These are phyloP conservation scores for Aspergillus terreus DNA, from an alignment of 2,329 filamentous ascomycete genomes.

Conservation along the genomic window DNA sequence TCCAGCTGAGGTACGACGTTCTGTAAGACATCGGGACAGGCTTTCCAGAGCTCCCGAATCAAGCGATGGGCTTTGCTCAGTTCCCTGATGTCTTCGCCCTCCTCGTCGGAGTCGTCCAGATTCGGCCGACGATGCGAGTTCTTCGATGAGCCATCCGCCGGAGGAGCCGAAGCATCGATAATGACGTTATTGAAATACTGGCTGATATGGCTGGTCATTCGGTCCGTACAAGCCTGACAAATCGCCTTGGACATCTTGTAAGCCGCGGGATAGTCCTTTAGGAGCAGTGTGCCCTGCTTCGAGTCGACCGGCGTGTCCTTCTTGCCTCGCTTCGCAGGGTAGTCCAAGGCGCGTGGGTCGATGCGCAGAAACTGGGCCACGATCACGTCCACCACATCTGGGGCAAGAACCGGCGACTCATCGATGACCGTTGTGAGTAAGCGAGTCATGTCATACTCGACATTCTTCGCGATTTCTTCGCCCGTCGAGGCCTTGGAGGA, in stretches of 20 bases:
- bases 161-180: constrained; percentile 70
- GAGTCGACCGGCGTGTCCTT: constrained; percentile 59
- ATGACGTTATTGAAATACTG: constrained; percentile 98
- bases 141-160: constrained; percentile 47
- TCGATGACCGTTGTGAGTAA: constrained; percentile 83
- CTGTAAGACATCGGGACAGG: constrained; percentile 79
- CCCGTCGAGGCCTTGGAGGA: constrained; percentile 70
- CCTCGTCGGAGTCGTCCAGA: constrained; percentile 61
- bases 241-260: constrained; percentile 97
- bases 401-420: constrained; percentile 72
- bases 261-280: constrained; percentile 84
- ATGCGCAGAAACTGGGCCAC: constrained; percentile 93
- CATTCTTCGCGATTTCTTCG: constrained; percentile 84
- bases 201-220: constrained; percentile 90
- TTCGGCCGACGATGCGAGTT: constrained; percentile 43
- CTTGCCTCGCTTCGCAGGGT: constrained; percentile 56
- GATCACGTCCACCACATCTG: constrained; percentile 83
- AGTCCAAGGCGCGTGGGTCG: constrained; percentile 58
- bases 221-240: constrained; percentile 83
- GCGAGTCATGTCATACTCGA: constrained; percentile 87
- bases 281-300: constrained; percentile 76
- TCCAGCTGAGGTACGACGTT: constrained; percentile 94
- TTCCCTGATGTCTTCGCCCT: constrained; percentile 81
- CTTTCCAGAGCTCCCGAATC: constrained; percentile 89
- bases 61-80: constrained; percentile 84